Base-by-base conservation (phyloP, 2,329 filamentous ascomycete genomes). In the Alternaria infectoria region DNA sequence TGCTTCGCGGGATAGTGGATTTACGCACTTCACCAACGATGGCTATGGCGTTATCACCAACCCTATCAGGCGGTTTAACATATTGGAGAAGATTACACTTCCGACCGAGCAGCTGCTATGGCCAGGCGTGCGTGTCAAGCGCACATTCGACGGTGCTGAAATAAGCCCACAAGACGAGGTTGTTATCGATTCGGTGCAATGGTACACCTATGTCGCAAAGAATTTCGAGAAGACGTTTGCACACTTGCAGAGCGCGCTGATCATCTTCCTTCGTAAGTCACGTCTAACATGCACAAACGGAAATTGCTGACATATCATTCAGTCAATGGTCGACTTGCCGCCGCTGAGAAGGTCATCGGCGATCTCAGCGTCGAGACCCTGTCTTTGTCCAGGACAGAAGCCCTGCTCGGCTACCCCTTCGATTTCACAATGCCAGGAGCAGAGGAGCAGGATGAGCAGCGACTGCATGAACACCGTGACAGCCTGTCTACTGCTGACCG, bases 171-270 rank as follows among this genome's bases (percentile, higher is more conserved):
- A 85, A 46, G 87, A 91, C 62, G 90, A 95, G 66, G 88, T 90
- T 32, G 85, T 97, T 55, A 93, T 97, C 49, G 87, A 91, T 60
- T 89, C 91, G 40, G 82, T 97, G 62, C 92, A 96, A 74, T 98
- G 95, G 94, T 90, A 95, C 77, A 82, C 92, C 61, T 86, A 92
- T 59, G 86, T 95, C 9, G 88, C 91, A 54, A 90, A 87, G n/a
- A 70, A 78, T 10, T 68, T 68, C 28, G 64, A 86, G 15, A 85
- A 90, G 61, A 89, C 92, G 21, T 92, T 95, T 71, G 81, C 83
- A 17, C 85, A 89, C 59, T 89, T 93, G 45, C 87, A 88, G 28
- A 86, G 89, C 70, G 86, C 94, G n/a, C 93, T 97, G 81, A 91
- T 91, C 74, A 89, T 90, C 64, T 93, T 97, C 74, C 85, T 97